Base-by-base conservation (phyloP, 345 rosid species). In the Noccaea caerulescens region DNA sequence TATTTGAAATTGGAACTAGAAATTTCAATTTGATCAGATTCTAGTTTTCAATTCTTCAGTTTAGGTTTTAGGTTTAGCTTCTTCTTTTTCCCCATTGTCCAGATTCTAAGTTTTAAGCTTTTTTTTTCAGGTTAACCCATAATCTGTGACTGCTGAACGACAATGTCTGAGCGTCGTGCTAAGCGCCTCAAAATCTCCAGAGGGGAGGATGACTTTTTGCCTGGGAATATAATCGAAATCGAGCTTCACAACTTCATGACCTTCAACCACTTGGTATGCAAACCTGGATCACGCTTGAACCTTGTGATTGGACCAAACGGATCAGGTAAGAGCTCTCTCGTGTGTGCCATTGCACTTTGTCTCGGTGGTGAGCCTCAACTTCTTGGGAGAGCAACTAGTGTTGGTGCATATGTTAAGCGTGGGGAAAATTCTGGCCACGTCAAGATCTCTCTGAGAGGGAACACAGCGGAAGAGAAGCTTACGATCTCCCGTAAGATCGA, bases 281-380 rank as follows among this genome's bases (percentile, higher is more conserved):
- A 85, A 72, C 98, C 98, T 16, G 91, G 88, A 12, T 80, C 98
- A 10, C 90, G 96, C 20, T 74, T 93, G 64, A 91, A 91, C 83
- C 91, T 93, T 63, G 91, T 93, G 4, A 89, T 93, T 76, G 98
- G 98, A 61, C 98, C 98, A 9, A 93, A 93, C 57, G 98, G 97
- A 41, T 91, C 96, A 2, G 98, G 98, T 10, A 93, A 93, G 82
- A 93, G 98, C 72, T 89, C 98, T 60, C 84, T 93, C 69, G 98
- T 93, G 45, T 93, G 98, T 53, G 98, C 98, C 66, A 93, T 91
- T 73, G 98, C 96, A 1, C 92, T 93, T 68, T 88, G 94, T 66
- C 91, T 93, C 23, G 94, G 96, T 49, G 97, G 97, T 7, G 97
- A 93, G 75, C 91, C 98, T 66, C 93, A 93, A 97, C 82, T 93